Base-by-base conservation (phyloP, 768 basidiomycete genomes). In the Phlebiopsis flavidoalba region DNA sequence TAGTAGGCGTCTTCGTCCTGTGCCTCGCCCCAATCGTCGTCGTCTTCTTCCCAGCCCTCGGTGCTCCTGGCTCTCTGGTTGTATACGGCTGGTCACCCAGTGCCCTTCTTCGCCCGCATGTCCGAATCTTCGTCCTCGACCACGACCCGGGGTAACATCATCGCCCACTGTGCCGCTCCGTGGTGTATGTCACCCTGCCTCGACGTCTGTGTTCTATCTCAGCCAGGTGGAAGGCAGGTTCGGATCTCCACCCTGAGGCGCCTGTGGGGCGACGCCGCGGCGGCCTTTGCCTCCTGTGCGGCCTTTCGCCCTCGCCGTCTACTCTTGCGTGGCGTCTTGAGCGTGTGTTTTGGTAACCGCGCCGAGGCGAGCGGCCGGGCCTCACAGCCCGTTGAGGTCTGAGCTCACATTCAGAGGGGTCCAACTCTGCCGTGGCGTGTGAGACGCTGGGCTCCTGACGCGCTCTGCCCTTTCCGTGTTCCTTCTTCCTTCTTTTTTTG, bases 291-390 rank as follows among this genome's bases (percentile, higher is more conserved):
- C 63, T 83, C 84, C 56, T 78, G 75, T 60, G 81, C 79, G 48
- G 80, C 83, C 70, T 84, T n/a, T 84, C 15, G 82, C 83, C 67
- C 74, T 80, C 0, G 86, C 88, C 31, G 88, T 88, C 15, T 87
- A n/a, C 88, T 70, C 89, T 88, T 10, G 90, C 89, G 64, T 91
- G 92, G n/a, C 58, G 82, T 91, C 77, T 89, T 92, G 62, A 97
- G 83, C 5, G 95, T 97, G 72, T 96, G 94, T 71, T 95, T 92
- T 46, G n/a, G n/a, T n/a, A n/a, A n/a, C n/a, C 95, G 72, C 1
- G 92, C n/a, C 94, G 11, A 96, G 80, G 71, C 89, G 88, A 2
- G 95, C 95, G 15, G 95, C 95, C 7, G 95, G 95, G 67, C 89
- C 91, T n/a, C n/a, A n/a, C 22, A 96, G 75, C 8, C 93, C 95